phyloP scores from a whole-genome alignment of 2,329 filamentous ascomycete species.

The Penicillium fuscoglaucum region DNA sequence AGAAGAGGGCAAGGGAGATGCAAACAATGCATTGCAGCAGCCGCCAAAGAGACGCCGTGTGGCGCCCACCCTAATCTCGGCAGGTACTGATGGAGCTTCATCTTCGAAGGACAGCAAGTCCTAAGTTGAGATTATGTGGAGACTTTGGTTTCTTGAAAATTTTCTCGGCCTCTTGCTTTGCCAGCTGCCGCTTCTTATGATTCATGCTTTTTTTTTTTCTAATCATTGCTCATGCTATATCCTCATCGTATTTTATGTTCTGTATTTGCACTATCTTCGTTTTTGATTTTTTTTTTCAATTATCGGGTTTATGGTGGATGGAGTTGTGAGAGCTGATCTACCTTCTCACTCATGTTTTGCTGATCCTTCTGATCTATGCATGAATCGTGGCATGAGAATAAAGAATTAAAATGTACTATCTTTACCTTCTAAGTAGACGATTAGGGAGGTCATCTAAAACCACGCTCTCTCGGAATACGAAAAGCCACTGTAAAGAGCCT shows the following conservation, averaged over 20 bases:
- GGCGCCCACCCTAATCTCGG: conserved; percentile 63
- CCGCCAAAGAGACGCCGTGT: conserved; percentile 69
- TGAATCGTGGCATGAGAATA: conserved; percentile 15
- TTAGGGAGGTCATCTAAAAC: background rate
- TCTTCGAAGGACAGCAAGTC: conserved; percentile 13
- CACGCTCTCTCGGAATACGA: background rate
- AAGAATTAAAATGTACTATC: conserved; percentile 9
- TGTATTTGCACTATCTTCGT: conserved; percentile 1
- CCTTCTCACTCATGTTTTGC: conserved; percentile 10
- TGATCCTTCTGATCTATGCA: conserved; percentile 4
- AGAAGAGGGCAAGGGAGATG: conserved; percentile 43
- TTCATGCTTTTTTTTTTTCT: conserved; percentile 21
- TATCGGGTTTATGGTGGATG: background rate
- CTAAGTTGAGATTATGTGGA: background rate
- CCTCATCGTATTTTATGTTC: background rate
- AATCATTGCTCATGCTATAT: conserved; percentile 9
- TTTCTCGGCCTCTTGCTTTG: background rate
- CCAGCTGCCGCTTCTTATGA: conserved; percentile 16
- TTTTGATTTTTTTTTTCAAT: background rate
- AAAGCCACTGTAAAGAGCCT: background rate
- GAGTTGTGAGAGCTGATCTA: background rate
- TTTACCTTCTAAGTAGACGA: background rate
- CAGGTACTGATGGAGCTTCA: conserved; percentile 19
- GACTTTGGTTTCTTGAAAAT: background rate
- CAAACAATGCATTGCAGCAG: conserved; percentile 44